A percentile compares a stretch with the other conserved stretches of the same genome.
These are phyloP conservation scores for Pseudogymnoascus sp. DNA, from an alignment of 2,329 filamentous ascomycete species.

Conservation along the genomic window DNA sequence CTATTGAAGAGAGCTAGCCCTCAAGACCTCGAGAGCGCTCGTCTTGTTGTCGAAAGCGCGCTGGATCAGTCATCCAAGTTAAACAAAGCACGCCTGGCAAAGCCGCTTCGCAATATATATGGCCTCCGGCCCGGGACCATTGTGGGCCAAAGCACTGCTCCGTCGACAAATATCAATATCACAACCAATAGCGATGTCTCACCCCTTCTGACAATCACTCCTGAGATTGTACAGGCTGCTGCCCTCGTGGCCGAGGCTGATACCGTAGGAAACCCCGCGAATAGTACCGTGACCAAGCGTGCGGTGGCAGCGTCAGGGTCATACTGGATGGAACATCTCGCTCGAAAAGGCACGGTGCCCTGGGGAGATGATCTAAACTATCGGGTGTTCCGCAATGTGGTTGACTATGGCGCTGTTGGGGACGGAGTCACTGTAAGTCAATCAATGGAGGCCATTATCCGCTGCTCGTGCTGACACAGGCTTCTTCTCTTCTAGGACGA, in stretches of 20 bases:
- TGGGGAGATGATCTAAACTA: conserved; percentile 12
- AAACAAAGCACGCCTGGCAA: too few relatives aligned
- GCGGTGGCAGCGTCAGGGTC: conserved; percentile 6
- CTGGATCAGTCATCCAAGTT: conserved; percentile 3
- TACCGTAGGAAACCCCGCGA: neutral
- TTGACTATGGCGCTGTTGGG: conserved; percentile 17
- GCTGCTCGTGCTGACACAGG: neutral
- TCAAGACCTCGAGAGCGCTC: conserved; percentile 9
- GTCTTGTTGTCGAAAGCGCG: conserved; percentile 9
- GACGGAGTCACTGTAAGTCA: conserved; percentile 14
- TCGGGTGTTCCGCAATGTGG: conserved; percentile 16
- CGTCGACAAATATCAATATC: too few relatives aligned
- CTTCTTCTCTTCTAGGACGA: conserved; percentile 14
- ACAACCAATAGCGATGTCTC: too few relatives aligned
- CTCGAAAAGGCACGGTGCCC: conserved; percentile 10
- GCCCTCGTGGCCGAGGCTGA: neutral
- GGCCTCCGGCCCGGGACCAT: too few relatives aligned
- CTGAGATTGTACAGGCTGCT: neutral
- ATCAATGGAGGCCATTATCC: neutral
- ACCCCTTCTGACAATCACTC: too few relatives aligned
- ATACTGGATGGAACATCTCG: conserved; percentile 14
- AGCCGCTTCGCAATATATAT: too few relatives aligned
- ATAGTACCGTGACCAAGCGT: neutral
- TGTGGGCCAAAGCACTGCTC: too few relatives aligned
- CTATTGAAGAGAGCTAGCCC: conserved; percentile 11